Evolutionary conservation across 345 rosid species (phyloP).

Genomic region (Syzygium jambos): DNA sequence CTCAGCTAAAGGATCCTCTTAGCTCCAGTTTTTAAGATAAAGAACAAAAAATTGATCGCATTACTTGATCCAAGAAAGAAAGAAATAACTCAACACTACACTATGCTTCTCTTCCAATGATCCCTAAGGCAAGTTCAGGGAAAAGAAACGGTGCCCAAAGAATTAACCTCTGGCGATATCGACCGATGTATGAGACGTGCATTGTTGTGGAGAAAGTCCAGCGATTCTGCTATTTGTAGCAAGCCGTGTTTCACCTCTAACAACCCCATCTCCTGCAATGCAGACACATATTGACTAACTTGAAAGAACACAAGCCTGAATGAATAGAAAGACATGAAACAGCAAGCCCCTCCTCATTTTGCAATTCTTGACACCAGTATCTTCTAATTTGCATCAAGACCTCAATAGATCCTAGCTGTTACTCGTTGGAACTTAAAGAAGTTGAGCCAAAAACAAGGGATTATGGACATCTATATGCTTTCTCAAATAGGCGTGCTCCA

Average conservation of each 20-base stretch:
- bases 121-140: neutral
- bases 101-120: neutral
- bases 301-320: neutral
- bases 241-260: conserved; percentile 94
- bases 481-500: neutral
- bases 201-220: conserved; percentile 84
- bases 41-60: neutral
- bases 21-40: neutral
- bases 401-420: neutral
- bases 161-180: conserved; percentile 79
- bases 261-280: conserved; percentile 79
- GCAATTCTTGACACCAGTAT: neutral
- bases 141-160: neutral
- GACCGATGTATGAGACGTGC: conserved; percentile 85
- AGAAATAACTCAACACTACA: neutral
- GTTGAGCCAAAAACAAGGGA: neutral
- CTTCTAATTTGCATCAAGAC: neutral
- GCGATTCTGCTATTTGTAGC: conserved; percentile 80
- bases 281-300: neutral
- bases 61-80: neutral
- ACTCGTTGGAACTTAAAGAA: neutral
- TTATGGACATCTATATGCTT: neutral
- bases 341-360: neutral
- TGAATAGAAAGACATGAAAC: neutral
- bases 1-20: neutral